Conservation (phyloP, 2,329 filamentous ascomycete genomes). For the Sclerotinia minor region DNA sequence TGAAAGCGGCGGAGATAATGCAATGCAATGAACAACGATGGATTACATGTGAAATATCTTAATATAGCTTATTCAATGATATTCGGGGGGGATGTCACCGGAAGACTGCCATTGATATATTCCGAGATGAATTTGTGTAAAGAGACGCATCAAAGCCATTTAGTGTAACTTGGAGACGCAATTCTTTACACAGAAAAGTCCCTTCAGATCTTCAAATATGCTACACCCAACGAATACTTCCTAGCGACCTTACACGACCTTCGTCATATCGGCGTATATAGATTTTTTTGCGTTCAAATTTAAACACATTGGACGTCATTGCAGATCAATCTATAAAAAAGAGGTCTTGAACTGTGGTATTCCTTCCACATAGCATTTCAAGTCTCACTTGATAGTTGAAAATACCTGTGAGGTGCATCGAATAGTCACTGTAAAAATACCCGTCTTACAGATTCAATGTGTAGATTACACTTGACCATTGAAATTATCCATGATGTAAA, state of each 20-base stretch:
- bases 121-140: not conserved
- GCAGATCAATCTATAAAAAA: not conserved
- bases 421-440: no score
- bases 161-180: conserved; percentile 8
- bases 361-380: no score
- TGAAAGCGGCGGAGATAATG: conserved; percentile 17
- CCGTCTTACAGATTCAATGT: not conserved
- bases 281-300: not conserved
- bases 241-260: conserved; percentile 16
- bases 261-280: conserved; percentile 14
- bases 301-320: conserved; percentile 24
- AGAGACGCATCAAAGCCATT: not conserved
- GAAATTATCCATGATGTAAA: no score
- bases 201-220: conserved; percentile 7
- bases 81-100: not conserved
- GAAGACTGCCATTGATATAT: not conserved
- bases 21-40: conserved; percentile 15
- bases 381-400: no score
- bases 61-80: conserved; percentile 2
- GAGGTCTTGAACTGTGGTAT: not conserved
- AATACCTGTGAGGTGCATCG: no score
- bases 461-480: no score
- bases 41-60: not conserved
- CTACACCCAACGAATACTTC: conserved; percentile 9
- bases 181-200: not conserved